Base-by-base conservation (phyloP, 805 yeast species). In the Dipodascopsis uninucleata region DNA sequence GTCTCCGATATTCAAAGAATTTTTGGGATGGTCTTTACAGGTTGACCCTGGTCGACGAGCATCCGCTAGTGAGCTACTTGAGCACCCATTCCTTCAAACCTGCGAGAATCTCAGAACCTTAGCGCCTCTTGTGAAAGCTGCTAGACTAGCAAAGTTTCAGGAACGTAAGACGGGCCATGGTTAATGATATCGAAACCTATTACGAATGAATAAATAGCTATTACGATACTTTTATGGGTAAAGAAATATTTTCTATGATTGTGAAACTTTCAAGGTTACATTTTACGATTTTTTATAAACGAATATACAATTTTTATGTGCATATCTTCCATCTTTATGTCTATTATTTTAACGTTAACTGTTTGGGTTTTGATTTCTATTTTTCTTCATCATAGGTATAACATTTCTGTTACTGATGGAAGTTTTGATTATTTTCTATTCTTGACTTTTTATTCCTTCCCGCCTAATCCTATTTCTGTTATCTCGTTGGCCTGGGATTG, bases 41-140 rank as follows among this genome's bases (percentile, higher is more conserved):
- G 97, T 89, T 24, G 84, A 85, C 56, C 82, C 88, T 22, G 87
- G 84, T 24, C 77, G 78, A 53, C 75, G 97, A 61, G 88, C 85
- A 0, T 77, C 82, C 48, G 88, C 97, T 0, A 74, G 74, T 26
- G 82, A 86, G 55, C 70, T 90, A 52, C 70, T 90, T 40, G 61
- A 68, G 26, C 61, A 58, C 35, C 57, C 57, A 8, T 58, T 56
- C 28, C 25, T 58, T 36, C 29, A 46, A 33, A 34, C 25, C 17
- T 56, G 58, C 4, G 61, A 49, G 17, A 41, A 43, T 18, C 33
- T 57, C 28, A 16, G 48, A n/a, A 38, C 59, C 5, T 43, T 58
- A 18, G 41, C 59, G 5, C 61, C 54, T 67, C 32, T 57, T 23
- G 60, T 57, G 12, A 39, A 35, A 17, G 54, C 59, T 5, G 57